These are phyloP conservation scores for thale cress (Arabidopsis thaliana) DNA, from an alignment of 345 rosid species.

Conservation along the genomic window DNA sequence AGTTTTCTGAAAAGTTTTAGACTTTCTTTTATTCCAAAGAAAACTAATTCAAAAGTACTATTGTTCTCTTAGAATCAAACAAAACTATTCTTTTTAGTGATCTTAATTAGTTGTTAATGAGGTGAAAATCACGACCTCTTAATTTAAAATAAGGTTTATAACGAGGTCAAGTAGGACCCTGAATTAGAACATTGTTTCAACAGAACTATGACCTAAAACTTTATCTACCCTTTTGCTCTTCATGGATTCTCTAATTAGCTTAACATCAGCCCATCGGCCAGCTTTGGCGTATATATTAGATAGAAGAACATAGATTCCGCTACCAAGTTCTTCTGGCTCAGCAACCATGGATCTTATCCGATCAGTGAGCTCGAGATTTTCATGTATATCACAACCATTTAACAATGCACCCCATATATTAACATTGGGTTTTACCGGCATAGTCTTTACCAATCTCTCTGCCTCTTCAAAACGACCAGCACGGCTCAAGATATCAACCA, in stretches of 20 bases:
- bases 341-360: constrained; percentile 42
- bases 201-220: constrained; percentile 52
- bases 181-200: constrained; percentile 40
- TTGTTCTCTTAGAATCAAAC: neutral
- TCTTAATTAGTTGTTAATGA: neutral
- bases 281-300: constrained; percentile 60
- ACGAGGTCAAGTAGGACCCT: neutral
- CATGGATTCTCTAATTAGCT: constrained; percentile 55
- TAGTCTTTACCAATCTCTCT: constrained; percentile 48
- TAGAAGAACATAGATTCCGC: constrained; percentile 52
- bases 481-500: constrained; percentile 66
- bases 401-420: constrained; percentile 62
- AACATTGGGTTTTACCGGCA: constrained; percentile 52
- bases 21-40: constrained; percentile 6
- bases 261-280: constrained; percentile 57
- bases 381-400: constrained; percentile 61
- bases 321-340: constrained; percentile 51
- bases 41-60: constrained; percentile 21
- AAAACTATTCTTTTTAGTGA: neutral
- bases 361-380: constrained; percentile 53
- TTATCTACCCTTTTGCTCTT: constrained; percentile 46
- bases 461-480: constrained; percentile 57
- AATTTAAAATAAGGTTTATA: neutral
- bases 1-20: neutral
- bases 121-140: neutral